Evolutionary conservation across 306 rosid species (phyloP).

Genomic region (Rubus idaeus): DNA sequence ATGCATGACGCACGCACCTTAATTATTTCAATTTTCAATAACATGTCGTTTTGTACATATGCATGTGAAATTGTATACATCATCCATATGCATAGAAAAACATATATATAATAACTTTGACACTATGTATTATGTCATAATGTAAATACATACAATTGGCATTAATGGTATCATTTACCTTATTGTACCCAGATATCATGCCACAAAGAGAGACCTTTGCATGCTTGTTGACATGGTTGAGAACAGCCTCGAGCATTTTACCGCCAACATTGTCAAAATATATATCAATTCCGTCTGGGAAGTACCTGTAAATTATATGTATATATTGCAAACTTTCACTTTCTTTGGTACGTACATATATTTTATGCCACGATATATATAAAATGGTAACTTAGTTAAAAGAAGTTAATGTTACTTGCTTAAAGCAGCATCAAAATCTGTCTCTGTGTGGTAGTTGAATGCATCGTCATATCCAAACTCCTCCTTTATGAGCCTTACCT

Average conservation of each 20-base stretch:
- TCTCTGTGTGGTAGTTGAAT: conserved; percentile 57
- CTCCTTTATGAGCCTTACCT: conserved; percentile 62
- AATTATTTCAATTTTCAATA: background rate
- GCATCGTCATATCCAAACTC: conserved; percentile 71
- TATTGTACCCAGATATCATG: conserved; percentile 61
- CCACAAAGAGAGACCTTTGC: conserved; percentile 63
- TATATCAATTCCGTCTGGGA: conserved; percentile 59
- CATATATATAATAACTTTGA: background rate
- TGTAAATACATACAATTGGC: background rate
- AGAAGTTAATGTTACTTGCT: conserved; percentile 35
- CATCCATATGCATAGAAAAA: background rate
- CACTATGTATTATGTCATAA: background rate
- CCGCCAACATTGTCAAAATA: conserved; percentile 73
- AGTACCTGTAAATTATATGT: conserved; percentile 25
- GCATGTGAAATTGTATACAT: background rate
- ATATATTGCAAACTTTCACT: background rate
- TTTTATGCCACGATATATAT: background rate
- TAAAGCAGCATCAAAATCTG: conserved; percentile 57
- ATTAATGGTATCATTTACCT: conserved; percentile 21
- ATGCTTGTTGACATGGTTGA: conserved; percentile 58
- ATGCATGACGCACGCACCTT: background rate
- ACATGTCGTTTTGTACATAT: background rate
- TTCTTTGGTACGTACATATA: background rate
- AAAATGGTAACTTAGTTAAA: background rate
- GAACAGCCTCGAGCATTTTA: conserved; percentile 63